Base-by-base conservation (phyloP, 2,329 filamentous ascomycete species). In the Fusarium sp. region DNA sequence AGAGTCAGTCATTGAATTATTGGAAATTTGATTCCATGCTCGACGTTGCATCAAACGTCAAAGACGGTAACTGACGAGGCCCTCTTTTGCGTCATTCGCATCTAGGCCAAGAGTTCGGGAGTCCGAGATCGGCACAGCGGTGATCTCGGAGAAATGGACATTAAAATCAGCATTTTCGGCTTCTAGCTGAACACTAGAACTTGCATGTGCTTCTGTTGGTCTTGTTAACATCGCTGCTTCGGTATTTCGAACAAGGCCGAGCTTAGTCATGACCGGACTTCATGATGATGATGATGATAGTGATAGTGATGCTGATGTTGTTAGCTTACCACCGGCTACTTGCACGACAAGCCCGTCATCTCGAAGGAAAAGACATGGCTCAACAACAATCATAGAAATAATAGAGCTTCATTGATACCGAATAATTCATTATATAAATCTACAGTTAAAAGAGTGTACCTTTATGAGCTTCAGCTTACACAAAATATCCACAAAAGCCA, bases 71-170 rank as follows among this genome's bases (percentile, higher is more conserved):
- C 21, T 24, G 34, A n/a, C n/a, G 7, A 43, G 38, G 28, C 22
- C 28, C 36, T 43, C 19, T 49, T 26, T 43, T 52, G 50, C 65
- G 42, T 54, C 54, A 65, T 39, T 52, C 34, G 34, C n/a, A 52
- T 11, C 34, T 15, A 45, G 21, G 21, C n/a, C 13, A 17, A 40
- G 14, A 56, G 11, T 34, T 69, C 43, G 51, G 47, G 14, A 40
- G 8, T 62, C 56, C 66, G 66, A 69, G 61, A 66, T 69, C 56
- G 66, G n/a, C 47, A 61, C 10, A 33, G 34, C 52, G 58, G 58
- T 51, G 60, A 39, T 60, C 43, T 61, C 65, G 61, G 52, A 52
- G 50, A 46, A 42, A 39, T 26, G 60, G 28, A 9, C 15, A n/a
- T 36, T 15, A 7, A 24, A 10, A 17, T 13, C 22, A 42, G 17